Evolutionary conservation across 805 yeast species (phyloP).

Genomic region (Metschnikowia cubensis): DNA sequence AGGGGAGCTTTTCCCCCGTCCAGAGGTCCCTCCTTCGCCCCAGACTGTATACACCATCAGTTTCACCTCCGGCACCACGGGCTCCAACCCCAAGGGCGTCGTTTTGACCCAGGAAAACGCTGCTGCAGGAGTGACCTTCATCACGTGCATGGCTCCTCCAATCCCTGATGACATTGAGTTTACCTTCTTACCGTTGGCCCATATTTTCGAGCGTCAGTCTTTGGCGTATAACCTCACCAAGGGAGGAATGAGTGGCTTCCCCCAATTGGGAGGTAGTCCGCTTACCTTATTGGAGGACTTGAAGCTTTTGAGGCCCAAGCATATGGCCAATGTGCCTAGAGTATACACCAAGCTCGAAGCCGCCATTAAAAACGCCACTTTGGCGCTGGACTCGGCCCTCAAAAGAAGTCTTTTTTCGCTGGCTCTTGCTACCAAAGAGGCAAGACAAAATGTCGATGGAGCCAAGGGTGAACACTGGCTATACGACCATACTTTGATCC

Average conservation of each 20-base stretch:
- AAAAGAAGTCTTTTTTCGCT: constrained; percentile 18
- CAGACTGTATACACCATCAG: constrained; percentile 23
- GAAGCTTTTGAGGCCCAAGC: constrained; percentile 22
- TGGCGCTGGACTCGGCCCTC: constrained; percentile 18
- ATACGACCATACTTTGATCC: constrained; percentile 14
- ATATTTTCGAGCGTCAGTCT: constrained; percentile 32
- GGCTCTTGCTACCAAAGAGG: constrained; percentile 18
- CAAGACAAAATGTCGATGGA: constrained; percentile 18
- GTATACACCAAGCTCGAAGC: constrained; percentile 26
- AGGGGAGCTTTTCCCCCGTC: constrained; percentile 21
- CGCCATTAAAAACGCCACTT: constrained; percentile 23
- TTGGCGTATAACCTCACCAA: constrained; percentile 18
- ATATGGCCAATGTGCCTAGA: constrained; percentile 25
- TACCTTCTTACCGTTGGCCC: constrained; percentile 35
- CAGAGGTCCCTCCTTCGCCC: constrained; percentile 16
- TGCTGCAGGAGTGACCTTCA: constrained; percentile 18
- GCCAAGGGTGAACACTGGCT: constrained; percentile 19
- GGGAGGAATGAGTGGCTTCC: constrained; percentile 28
- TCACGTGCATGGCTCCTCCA: constrained; percentile 11
- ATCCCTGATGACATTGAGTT: constrained; percentile 13
- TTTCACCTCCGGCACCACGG: constrained; percentile 29
- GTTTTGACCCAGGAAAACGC: constrained; percentile 20
- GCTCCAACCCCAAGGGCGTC: constrained; percentile 26
- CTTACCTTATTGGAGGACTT: constrained; percentile 24
- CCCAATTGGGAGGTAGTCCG: constrained; percentile 22